Evolutionary conservation across 2,329 filamentous ascomycete species (phyloP).

Genomic region (Phaeomoniella chlamydospora): DNA sequence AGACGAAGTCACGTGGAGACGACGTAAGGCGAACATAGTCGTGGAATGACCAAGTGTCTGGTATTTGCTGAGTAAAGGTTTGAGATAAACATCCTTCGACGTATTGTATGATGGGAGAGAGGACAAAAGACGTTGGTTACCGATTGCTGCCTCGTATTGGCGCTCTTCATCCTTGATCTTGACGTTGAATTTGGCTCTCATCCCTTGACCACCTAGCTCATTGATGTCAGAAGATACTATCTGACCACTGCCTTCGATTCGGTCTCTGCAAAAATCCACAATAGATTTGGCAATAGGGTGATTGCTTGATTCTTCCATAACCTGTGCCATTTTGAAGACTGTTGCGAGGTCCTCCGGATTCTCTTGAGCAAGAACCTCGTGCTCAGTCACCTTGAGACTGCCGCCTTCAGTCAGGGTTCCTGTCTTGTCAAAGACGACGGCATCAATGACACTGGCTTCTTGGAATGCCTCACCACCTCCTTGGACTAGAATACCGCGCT

Average conservation of each 20-base stretch:
- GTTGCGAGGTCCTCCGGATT: conserved; percentile 9
- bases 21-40: conserved; percentile 26
- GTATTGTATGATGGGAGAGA: conserved; percentile 5
- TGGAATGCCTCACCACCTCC: conserved; percentile 78
- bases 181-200: conserved; percentile 35
- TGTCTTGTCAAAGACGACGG: conserved; percentile 80
- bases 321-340: conserved; percentile 30
- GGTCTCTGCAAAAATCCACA: conserved; percentile 29
- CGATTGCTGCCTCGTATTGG: conserved; percentile 34
- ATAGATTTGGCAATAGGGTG: conserved; percentile 46
- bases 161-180: conserved; percentile 8
- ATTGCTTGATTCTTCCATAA: conserved; percentile 43
- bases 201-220: conserved; percentile 42
- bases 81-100: conserved; percentile 5
- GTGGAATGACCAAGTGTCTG: conserved; percentile 28
- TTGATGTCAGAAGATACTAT: conserved; percentile 25
- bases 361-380: conserved; percentile 25
- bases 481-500: conserved; percentile 67
- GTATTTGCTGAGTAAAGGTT: conserved; percentile 17
- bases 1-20: no score
- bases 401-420: conserved; percentile 61
- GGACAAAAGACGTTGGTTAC: conserved; percentile 40
- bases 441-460: conserved; percentile 63
- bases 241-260: conserved; percentile 12
- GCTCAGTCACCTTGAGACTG: conserved; percentile 40